These are phyloP conservation scores for Macrophomina pseudophaseolina DNA, from an alignment of 2,329 filamentous ascomycete genomes.

Conservation along the genomic window DNA sequence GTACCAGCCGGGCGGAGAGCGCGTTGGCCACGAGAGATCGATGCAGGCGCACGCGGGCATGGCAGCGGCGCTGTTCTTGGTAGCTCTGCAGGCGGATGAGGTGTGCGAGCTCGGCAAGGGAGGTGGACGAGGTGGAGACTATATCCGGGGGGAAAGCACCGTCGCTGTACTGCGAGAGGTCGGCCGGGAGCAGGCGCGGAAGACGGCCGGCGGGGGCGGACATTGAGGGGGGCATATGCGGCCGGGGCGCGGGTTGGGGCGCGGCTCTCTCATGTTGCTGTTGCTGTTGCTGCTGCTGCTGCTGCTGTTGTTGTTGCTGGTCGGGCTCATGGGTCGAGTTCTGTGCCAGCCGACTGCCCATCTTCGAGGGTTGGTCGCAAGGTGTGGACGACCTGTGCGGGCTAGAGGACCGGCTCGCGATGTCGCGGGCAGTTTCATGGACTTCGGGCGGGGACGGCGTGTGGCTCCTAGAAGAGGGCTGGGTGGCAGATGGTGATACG, in stretches of 20 bases:
- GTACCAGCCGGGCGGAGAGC: constrained; percentile 73
- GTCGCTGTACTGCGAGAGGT: constrained; percentile 70
- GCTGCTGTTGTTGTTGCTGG: background rate
- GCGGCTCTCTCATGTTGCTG: constrained; percentile 32
- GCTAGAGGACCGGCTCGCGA: constrained; percentile 61
- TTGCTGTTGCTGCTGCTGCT: background rate
- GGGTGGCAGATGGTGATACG: constrained; percentile 58
- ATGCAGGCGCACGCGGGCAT: constrained; percentile 74
- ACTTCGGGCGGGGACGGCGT: constrained; percentile 59
- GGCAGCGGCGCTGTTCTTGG: constrained; percentile 78
- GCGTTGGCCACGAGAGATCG: constrained; percentile 76
- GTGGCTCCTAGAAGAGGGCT: constrained; percentile 60
- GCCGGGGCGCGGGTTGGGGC: constrained; percentile 28
- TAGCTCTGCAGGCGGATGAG: constrained; percentile 78
- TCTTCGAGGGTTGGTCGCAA: constrained; percentile 35
- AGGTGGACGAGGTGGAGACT: constrained; percentile 64
- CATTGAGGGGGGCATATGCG: constrained; percentile 49
- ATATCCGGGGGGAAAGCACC: constrained; percentile 63
- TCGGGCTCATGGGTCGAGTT: constrained; percentile 31
- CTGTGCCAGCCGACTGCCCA: constrained; percentile 45
- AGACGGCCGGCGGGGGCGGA: constrained; percentile 52
- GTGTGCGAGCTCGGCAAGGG: constrained; percentile 77
- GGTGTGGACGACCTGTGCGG: constrained; percentile 54
- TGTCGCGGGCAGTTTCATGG: constrained; percentile 57
- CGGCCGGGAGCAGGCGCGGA: constrained; percentile 65